A percentile compares a stretch with the other conserved stretches of the same genome.
Evolutionary conservation across 2,329 filamentous ascomycete species (phyloP).

Genomic region (Colletotrichum chrysophilum): DNA sequence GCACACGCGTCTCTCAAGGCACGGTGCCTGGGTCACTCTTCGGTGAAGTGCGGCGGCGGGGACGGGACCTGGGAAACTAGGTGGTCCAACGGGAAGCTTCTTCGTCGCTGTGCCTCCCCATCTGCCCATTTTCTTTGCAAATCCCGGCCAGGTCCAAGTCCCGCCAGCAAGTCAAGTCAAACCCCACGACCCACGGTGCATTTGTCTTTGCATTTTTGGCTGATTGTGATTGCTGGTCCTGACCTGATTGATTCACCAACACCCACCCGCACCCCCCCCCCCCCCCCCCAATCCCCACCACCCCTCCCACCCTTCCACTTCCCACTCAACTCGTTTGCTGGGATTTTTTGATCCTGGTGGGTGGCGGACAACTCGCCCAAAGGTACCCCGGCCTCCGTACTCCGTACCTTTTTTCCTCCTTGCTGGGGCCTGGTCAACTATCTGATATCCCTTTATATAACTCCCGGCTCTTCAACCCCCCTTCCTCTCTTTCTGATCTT

Average conservation of each 20-base stretch:
- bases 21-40: not conserved
- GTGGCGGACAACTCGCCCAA: conserved; percentile 21
- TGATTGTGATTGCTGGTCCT: conserved; percentile 11
- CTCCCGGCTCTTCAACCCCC: not conserved
- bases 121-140: not conserved
- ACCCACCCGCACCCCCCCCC: not conserved
- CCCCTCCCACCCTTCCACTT: conserved; percentile 6
- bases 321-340: conserved; percentile 21
- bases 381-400: conserved; percentile 20
- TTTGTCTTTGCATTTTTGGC: conserved; percentile 2
- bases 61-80: not conserved
- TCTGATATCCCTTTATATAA: conserved; percentile 15
- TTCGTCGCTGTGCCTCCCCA: not conserved
- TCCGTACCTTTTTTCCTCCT: conserved; percentile 13
- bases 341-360: conserved; percentile 20
- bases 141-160: conserved; percentile 6
- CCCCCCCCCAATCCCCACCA: conserved; percentile 7
- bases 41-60: not conserved
- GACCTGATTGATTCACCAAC: conserved; percentile 15
- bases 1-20: not conserved
- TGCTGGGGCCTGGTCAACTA: conserved; percentile 7
- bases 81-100: conserved; percentile 1
- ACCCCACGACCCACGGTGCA: conserved; percentile 15
- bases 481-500: not conserved
- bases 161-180: conserved; percentile 9